phyloP scores from a whole-genome alignment of 768 basidiomycete genomes.

The Hydnomerulius pinastri region DNA sequence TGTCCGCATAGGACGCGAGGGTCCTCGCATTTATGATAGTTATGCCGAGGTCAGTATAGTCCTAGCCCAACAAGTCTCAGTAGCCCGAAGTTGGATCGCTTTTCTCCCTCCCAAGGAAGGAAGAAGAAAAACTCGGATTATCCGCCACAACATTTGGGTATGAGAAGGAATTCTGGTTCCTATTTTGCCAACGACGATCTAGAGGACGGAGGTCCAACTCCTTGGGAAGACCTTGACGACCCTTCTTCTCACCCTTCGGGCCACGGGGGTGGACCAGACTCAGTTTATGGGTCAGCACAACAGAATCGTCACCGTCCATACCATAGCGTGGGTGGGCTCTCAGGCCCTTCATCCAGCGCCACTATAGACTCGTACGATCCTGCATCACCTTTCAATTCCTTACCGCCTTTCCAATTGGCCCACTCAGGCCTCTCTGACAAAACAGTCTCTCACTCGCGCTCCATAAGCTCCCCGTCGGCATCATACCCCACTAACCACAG shows the following conservation, averaged over 20 bases:
- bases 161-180: conserved; percentile 48
- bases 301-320: conserved; percentile 25
- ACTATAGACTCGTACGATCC: conserved; percentile 32
- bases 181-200: conserved; percentile 46
- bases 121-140: conserved; percentile 55
- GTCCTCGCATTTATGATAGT: conserved; percentile 54
- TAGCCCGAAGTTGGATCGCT: conserved; percentile 39
- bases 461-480: conserved; percentile 31
- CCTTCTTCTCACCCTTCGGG: conserved; percentile 11
- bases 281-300: conserved; percentile 40
- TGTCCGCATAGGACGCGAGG: conserved; percentile 57
- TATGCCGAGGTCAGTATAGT: conserved; percentile 68
- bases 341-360: conserved; percentile 5
- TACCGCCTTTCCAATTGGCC: conserved; percentile 35
- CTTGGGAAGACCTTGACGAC: conserved; percentile 35
- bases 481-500: conserved; percentile 13
- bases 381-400: conserved; percentile 36
- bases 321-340: conserved; percentile 14
- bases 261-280: conserved; percentile 48
- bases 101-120: conserved; percentile 32
- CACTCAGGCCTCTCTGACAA: conserved; percentile 35
- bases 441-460: conserved; percentile 34
- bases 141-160: conserved; percentile 68
- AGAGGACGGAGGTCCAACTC: conserved; percentile 11
- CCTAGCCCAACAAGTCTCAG: conserved; percentile 10